Percentiles rank a stretch among this genome's conserved stretches.
These are phyloP conservation scores for Articulospora tetracladia DNA, from an alignment of 495 filamentous ascomycete species.

Conservation along the genomic window DNA sequence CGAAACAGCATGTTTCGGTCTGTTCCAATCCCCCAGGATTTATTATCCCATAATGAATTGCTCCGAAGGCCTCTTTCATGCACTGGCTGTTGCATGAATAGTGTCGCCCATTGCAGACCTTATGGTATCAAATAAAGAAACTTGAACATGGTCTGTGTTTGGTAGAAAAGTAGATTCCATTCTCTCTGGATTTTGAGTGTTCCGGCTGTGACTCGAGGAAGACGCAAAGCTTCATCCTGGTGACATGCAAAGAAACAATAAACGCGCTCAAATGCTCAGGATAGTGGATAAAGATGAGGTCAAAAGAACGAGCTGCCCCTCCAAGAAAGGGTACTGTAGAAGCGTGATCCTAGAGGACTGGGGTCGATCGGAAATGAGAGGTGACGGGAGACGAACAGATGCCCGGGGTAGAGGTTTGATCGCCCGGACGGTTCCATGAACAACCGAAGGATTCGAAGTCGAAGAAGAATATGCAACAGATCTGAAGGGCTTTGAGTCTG, in stretches of 20 bases:
- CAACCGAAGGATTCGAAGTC: not conserved
- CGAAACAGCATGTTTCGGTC: conserved; percentile 11
- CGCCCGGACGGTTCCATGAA: not conserved
- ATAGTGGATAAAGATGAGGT: not conserved
- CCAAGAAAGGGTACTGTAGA: not conserved
- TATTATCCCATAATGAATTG: conserved; percentile 6
- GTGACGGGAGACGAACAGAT: not conserved
- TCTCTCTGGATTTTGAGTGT: no score
- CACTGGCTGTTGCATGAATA: conserved; percentile 9
- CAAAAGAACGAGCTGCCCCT: not conserved
- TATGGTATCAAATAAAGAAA: no score
- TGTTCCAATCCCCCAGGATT: not conserved
- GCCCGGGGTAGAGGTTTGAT: conserved; percentile 12
- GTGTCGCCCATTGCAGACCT: no score
- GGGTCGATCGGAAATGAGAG: conserved; percentile 19
- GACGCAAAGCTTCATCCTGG: no score
- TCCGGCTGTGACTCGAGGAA: no score
- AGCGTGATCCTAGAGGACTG: not conserved
- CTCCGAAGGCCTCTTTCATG: conserved; percentile 1
- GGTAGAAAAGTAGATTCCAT: no score
- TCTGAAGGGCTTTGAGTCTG: not conserved
- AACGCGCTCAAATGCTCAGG: not conserved
- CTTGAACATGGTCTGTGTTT: no score
- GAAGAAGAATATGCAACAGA: not conserved
- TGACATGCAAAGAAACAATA: not conserved